phyloP scores from a whole-genome alignment of 129 eudicot genomes.

The Artemisia annua region DNA sequence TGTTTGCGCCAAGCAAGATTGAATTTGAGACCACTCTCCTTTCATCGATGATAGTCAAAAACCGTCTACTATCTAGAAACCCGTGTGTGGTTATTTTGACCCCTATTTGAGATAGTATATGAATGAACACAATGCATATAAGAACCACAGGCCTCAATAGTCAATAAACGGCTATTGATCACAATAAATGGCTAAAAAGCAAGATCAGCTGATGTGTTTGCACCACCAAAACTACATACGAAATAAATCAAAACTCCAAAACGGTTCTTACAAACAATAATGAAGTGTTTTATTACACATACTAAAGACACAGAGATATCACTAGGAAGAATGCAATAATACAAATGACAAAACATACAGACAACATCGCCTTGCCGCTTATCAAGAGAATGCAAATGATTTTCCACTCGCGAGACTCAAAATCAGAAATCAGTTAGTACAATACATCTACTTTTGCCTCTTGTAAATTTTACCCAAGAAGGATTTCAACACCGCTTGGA shows the following conservation, averaged over 20 bases:
- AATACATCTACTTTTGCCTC: constrained; percentile 64
- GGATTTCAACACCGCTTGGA: constrained; percentile 76
- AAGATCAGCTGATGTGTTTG: neutral
- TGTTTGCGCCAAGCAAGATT: too few species aligned
- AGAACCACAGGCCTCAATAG: too few species aligned
- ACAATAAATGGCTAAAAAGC: neutral
- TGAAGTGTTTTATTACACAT: constrained; percentile 19
- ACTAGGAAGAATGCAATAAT: constrained; percentile 17
- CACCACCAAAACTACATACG: neutral
- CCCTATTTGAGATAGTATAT: too few species aligned
- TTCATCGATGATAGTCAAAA: too few species aligned
- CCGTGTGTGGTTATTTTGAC: too few species aligned
- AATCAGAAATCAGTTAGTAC: constrained; percentile 9
- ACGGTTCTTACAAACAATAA: neutral
- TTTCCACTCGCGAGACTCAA: constrained; percentile 3
- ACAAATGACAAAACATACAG: constrained; percentile 26
- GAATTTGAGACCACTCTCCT: too few species aligned
- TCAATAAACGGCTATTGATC: too few species aligned
- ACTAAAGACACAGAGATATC: constrained; percentile 11
- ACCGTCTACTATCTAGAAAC: too few species aligned
- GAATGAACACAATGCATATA: too few species aligned
- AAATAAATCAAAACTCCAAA: neutral
- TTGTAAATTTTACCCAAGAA: constrained; percentile 86
- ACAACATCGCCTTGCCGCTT: constrained; percentile 32
- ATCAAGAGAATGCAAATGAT: constrained; percentile 5